Conservation (phyloP, 192 early-diverging fungal species). For the Physocladia obscura region DNA sequence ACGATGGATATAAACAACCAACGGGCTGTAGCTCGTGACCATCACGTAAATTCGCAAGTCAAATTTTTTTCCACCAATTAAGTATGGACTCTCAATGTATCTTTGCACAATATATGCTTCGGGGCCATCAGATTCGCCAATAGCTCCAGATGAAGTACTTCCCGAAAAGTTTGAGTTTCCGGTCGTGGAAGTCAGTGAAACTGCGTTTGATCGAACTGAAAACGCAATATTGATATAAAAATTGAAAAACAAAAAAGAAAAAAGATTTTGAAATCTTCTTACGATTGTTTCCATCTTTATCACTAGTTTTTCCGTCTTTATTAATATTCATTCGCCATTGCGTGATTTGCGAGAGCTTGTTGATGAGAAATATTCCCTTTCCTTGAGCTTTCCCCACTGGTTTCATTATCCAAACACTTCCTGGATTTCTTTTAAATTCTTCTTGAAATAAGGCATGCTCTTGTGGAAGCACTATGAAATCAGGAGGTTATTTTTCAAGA, state of each 20-base stretch:
- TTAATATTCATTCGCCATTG: slow-evolving; percentile 54
- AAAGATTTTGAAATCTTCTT: too few species aligned
- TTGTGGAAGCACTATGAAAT: slow-evolving; percentile 43
- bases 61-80: slow-evolving; percentile 70
- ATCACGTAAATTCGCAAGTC: slow-evolving; percentile 62
- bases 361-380: slow-evolving; percentile 69
- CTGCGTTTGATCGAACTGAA: too few species aligned
- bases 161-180: background rate
- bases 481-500: background rate
- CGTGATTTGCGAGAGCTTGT: slow-evolving; percentile 59
- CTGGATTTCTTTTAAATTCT: slow-evolving; percentile 65
- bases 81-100: slow-evolving; percentile 63
- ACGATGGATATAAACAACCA: slow-evolving; percentile 61
- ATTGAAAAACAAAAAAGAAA: too few species aligned
- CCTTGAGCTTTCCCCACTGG: slow-evolving; percentile 69
- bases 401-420: slow-evolving; percentile 69
- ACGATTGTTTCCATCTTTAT: background rate
- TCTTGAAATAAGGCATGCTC: slow-evolving; percentile 68
- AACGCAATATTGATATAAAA: too few species aligned
- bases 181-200: background rate
- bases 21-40: slow-evolving; percentile 60
- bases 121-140: slow-evolving; percentile 37
- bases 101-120: slow-evolving; percentile 67
- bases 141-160: background rate
- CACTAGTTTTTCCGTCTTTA: slow-evolving; percentile 25